Evolutionary conservation across 352 stramenopile species (phyloP).

Genomic region (Thalassiosira sp.): DNA sequence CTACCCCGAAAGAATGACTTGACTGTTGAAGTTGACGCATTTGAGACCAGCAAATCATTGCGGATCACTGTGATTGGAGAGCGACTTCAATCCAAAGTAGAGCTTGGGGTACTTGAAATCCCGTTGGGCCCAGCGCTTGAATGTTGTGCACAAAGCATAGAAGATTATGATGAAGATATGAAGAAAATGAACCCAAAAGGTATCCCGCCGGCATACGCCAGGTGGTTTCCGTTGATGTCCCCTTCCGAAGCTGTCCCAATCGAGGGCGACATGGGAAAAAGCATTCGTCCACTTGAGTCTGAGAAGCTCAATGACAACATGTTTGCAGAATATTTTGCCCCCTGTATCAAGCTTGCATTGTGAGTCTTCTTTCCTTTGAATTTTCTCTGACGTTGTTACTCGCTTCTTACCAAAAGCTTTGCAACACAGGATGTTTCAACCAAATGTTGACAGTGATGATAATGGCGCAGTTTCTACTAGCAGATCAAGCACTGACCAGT

Average conservation of each 20-base stretch:
- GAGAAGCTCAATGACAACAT: conserved; percentile 75
- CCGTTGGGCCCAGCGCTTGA: conserved; percentile 69
- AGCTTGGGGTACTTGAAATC: conserved; percentile 80
- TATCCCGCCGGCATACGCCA: conserved; percentile 54
- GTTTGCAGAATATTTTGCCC: conserved; percentile 77
- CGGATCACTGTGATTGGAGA: conserved; percentile 79
- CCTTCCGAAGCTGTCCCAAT: conserved; percentile 66
- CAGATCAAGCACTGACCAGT: conserved; percentile 52
- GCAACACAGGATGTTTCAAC: conserved; percentile 46
- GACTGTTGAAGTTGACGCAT: conserved; percentile 70
- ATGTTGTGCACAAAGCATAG: conserved; percentile 67
- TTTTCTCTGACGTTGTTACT: not conserved
- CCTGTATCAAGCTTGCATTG: conserved; percentile 79
- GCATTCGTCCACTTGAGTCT: conserved; percentile 57
- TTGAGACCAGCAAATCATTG: conserved; percentile 81
- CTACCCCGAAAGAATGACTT: conserved; percentile 67
- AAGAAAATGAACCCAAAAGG: conserved; percentile 21
- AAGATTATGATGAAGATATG: conserved; percentile 62
- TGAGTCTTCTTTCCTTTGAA: conserved; percentile 19
- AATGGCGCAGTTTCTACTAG: conserved; percentile 4
- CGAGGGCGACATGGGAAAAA: conserved; percentile 78
- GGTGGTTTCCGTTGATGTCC: conserved; percentile 81
- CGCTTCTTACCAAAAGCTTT: conserved; percentile 23
- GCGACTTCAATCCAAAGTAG: conserved; percentile 69
- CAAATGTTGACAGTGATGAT: conserved; percentile 33